phyloP scores from a whole-genome alignment of 139 green algal genomes.

The Nannochloris sp. region DNA sequence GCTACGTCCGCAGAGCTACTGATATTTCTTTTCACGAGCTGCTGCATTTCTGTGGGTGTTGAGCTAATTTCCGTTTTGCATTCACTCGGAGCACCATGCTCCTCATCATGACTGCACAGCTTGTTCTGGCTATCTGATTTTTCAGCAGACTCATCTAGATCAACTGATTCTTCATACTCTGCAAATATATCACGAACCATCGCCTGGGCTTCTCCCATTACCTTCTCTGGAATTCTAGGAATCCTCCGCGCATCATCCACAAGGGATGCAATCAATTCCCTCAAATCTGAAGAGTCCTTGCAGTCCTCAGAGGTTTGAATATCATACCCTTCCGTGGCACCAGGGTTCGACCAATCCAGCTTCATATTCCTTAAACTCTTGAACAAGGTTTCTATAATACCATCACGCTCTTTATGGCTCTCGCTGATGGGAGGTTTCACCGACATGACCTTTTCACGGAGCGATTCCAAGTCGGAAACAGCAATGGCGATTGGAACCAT shows the following conservation, averaged over 20 bases:
- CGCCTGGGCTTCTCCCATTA: neutral
- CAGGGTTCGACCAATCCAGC: neutral
- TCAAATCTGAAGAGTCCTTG: constrained; percentile 4
- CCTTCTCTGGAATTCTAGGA: constrained; percentile 3
- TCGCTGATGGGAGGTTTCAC: constrained; percentile 8
- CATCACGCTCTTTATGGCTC: constrained; percentile 5
- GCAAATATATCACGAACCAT: neutral
- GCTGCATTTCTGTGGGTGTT: neutral
- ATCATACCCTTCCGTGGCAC: neutral
- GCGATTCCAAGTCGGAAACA: constrained; percentile 3
- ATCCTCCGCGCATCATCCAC: constrained; percentile 11
- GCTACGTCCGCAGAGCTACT: neutral
- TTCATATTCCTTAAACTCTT: constrained; percentile 8
- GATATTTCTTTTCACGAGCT: neutral
- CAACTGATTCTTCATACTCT: no score
- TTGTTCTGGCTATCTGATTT: neutral
- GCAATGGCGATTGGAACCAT: constrained; percentile 7
- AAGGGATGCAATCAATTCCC: constrained; percentile 1
- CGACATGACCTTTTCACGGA: constrained; percentile 3
- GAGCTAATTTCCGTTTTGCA: neutral
- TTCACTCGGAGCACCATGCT: neutral
- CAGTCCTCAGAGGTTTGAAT: neutral
- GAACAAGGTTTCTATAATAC: constrained; percentile 14
- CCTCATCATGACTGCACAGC: neutral
- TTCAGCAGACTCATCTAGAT: no score